Conservation (phyloP, 495 filamentous ascomycete genomes). For the Hyphodiscus hymeniophilus region DNA sequence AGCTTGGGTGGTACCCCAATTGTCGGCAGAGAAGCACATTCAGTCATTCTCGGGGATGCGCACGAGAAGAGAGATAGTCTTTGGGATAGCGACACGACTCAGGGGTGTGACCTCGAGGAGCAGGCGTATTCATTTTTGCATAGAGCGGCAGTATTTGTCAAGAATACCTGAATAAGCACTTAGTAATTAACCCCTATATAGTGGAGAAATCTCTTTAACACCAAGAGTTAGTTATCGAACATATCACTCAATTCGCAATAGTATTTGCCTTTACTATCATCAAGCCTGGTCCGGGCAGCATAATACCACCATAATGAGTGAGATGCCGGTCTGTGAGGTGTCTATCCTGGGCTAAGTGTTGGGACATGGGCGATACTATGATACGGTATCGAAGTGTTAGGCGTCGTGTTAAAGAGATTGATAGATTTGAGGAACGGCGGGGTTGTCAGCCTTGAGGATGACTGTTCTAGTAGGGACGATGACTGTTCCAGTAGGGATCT, state of each 20-base stretch:
- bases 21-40: not conserved
- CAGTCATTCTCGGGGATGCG: slow-evolving; percentile 47
- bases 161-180: no score
- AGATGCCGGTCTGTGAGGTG: slow-evolving; percentile 55
- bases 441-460: not conserved
- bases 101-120: slow-evolving; percentile 44
- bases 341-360: slow-evolving; percentile 58
- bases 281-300: slow-evolving; percentile 53
- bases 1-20: not conserved
- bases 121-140: slow-evolving; percentile 55
- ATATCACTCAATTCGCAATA: no score
- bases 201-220: no score
- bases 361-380: slow-evolving; percentile 52
- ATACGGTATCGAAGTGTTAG: slow-evolving; percentile 51
- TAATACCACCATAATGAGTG: slow-evolving; percentile 45
- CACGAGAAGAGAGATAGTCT: slow-evolving; percentile 55
- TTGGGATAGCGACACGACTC: slow-evolving; percentile 42
- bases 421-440: slow-evolving; percentile 50
- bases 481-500: slow-evolving; percentile 56
- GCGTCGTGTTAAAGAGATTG: slow-evolving; percentile 29
- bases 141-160: slow-evolving; percentile 54
- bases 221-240: no score
- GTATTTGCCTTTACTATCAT: slow-evolving; percentile 64
- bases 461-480: slow-evolving; percentile 50
- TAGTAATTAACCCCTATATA: no score